A percentile compares a stretch with the other conserved stretches of the same genome.
These are phyloP conservation scores for Yamadazyma tumulicola DNA, from an alignment of 805 yeast species.

Conservation along the genomic window DNA sequence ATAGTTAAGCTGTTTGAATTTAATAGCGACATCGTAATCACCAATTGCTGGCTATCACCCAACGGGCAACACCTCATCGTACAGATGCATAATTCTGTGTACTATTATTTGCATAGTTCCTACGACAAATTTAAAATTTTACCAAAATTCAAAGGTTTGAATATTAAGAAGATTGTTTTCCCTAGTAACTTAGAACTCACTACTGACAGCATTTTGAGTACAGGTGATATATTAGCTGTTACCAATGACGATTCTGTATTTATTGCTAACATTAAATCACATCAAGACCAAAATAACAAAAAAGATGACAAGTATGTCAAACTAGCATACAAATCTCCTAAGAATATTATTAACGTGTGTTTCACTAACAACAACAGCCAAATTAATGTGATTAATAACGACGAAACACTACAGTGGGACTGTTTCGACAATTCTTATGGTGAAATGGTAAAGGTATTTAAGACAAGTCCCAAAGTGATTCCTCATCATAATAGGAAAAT, in stretches of 20 bases:
- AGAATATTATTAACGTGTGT: slow-evolving; percentile 16
- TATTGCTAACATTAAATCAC: slow-evolving; percentile 24
- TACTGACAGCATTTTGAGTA: slow-evolving; percentile 8
- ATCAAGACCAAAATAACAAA: slow-evolving; percentile 25
- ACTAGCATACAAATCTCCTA: slow-evolving; percentile 18
- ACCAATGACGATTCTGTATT: slow-evolving; percentile 29
- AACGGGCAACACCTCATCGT: slow-evolving; percentile 32
- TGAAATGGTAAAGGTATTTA: slow-evolving; percentile 29
- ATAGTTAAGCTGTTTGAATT: slow-evolving; percentile 21
- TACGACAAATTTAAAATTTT: slow-evolving; percentile 32
- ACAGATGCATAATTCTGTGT: slow-evolving; percentile 20
- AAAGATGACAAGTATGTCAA: slow-evolving; percentile 36
- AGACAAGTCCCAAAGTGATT: slow-evolving; percentile 14
- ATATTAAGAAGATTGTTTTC: slow-evolving; percentile 24
- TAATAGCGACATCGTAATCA: slow-evolving; percentile 19
- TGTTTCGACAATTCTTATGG: slow-evolving; percentile 25
- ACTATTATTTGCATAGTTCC: slow-evolving; percentile 30
- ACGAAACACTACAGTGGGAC: slow-evolving; percentile 27
- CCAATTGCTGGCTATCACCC: slow-evolving; percentile 36
- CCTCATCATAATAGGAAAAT: slow-evolving; percentile 4
- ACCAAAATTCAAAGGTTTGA: slow-evolving; percentile 29
- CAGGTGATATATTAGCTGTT: slow-evolving; percentile 30
- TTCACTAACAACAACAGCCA: slow-evolving; percentile 20
- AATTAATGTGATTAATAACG: slow-evolving; percentile 20
- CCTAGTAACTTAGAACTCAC: slow-evolving; percentile 2